Base-by-base conservation (phyloP, 768 basidiomycete genomes). In the Amanita jacksonii region DNA sequence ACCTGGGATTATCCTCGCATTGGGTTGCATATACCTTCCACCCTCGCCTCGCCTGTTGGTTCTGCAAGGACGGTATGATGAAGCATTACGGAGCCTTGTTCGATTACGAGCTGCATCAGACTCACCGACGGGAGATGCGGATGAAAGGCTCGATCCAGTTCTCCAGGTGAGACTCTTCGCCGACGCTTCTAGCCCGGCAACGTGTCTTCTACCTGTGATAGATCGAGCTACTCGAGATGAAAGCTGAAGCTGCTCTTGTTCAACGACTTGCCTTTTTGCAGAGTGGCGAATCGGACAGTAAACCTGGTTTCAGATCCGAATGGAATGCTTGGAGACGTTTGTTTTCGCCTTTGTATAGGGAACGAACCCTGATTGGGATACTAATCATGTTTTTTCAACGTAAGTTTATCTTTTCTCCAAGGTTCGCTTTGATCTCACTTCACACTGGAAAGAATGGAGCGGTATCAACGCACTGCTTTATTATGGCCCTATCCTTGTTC, bases 391-490 rank as follows among this genome's bases (percentile, higher is more conserved):
- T 85, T 41, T 89, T 88, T 52, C 87, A 90, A 61, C 87, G 86
- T 85, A 51, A 31, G 79, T 61, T 13, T 32, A 28, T 24, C 22
- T 4, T 15, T 12, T 44, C 8, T 19, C 12, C 24, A 41, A 25
- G 15, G 13, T 38, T n/a, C 34, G 31, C 6, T 15, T 38, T 20
- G 23, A 35, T 20, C 38, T 8, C 25, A 30, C 2, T 35, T 16
- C 18, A 34, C 18, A 16, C 38, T n/a, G 12, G 44, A 10, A 52
- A 89, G 85, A 89, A 63, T 89, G 87, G 87, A 81, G 78, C 46
- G 87, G 87, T 1, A 90, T 89, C 49, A 90, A 89, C 54, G 85
- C 87, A 8, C 57, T 90, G 24, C 64, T 89, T 6, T 90, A 89
- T 53, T 90, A 87, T 51, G 86, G 85, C 0, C 87, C 87, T 1